A percentile compares a stretch with the other conserved stretches of the same genome.
Evolutionary conservation across 371 early-diverging fungal species (phyloP).

Genomic region (Syncephalis fuscata): DNA sequence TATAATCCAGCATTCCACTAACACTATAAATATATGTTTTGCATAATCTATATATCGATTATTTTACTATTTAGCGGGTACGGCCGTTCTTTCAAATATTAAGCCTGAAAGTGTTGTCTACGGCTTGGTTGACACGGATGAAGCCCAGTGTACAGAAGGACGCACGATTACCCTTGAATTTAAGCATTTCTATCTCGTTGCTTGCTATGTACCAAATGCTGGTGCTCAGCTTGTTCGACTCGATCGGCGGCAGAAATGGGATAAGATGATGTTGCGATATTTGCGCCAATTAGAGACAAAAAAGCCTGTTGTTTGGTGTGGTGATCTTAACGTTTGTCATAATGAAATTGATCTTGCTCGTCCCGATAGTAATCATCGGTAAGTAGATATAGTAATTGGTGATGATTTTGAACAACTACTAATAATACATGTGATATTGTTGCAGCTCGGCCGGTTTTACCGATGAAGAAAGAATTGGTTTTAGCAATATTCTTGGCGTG

Average conservation of each 20-base stretch:
- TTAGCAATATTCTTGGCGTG: constrained; percentile 36
- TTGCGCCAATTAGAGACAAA: constrained; percentile 44
- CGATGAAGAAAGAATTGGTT: constrained; percentile 62
- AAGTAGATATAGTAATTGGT: constrained; percentile 2
- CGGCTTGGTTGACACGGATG: constrained; percentile 19
- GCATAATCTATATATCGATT: neutral
- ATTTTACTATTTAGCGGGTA: constrained; percentile 29
- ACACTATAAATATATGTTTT: no score
- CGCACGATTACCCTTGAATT: constrained; percentile 60
- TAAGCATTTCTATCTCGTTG: constrained; percentile 42
- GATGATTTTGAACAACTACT: neutral
- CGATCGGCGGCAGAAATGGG: constrained; percentile 42
- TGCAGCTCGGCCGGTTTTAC: constrained; percentile 70
- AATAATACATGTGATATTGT: neutral
- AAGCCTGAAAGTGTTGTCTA: constrained; percentile 46
- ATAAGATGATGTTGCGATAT: constrained; percentile 44
- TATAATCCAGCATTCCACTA: no score
- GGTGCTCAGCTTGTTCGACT: constrained; percentile 54
- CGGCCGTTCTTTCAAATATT: constrained; percentile 59
- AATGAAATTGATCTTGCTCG: constrained; percentile 60
- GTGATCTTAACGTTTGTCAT: constrained; percentile 86
- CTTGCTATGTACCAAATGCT: constrained; percentile 70
- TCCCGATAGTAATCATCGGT: constrained; percentile 55
- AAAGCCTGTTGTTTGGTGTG: constrained; percentile 69
- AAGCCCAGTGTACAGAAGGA: constrained; percentile 41